These are phyloP conservation scores for Saccharum officinarum DNA, from an alignment of 176 grass and related monocot genomes.

Conservation along the genomic window DNA sequence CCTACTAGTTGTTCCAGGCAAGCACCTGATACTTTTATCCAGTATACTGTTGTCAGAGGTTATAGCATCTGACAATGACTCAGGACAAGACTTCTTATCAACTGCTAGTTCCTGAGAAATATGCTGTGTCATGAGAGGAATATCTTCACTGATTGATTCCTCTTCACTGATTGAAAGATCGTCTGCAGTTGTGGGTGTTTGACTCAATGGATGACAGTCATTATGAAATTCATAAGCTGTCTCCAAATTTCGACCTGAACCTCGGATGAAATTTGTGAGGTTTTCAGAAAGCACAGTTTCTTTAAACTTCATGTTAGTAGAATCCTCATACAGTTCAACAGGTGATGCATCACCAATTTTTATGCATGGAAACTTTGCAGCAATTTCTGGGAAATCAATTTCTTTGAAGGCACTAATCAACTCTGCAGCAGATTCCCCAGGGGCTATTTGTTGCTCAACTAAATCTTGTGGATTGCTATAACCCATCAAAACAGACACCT, in stretches of 20 bases:
- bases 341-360: constrained; percentile 72
- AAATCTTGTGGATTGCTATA: constrained; percentile 61
- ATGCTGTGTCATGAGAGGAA: neutral
- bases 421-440: constrained; percentile 41
- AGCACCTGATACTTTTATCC: constrained; percentile 60
- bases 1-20: constrained; percentile 64
- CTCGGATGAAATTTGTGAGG: constrained; percentile 38
- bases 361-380: constrained; percentile 75
- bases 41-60: constrained; percentile 45
- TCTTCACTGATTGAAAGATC: constrained; percentile 41
- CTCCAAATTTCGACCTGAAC: constrained; percentile 56
- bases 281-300: constrained; percentile 48
- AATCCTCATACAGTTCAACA: constrained; percentile 71
- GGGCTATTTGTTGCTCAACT: constrained; percentile 60
- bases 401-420: constrained; percentile 56
- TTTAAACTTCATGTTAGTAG: constrained; percentile 42
- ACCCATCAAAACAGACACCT: constrained; percentile 73
- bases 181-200: constrained; percentile 30
- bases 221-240: constrained; percentile 35
- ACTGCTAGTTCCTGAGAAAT: constrained; percentile 38
- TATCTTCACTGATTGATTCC: constrained; percentile 38
- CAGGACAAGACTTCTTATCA: constrained; percentile 1
- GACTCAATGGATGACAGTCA: constrained; percentile 32
- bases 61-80: constrained; percentile 36
- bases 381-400: constrained; percentile 59